phyloP scores from a whole-genome alignment of 148 eudicot species.

The Nepenthes gracilis region DNA sequence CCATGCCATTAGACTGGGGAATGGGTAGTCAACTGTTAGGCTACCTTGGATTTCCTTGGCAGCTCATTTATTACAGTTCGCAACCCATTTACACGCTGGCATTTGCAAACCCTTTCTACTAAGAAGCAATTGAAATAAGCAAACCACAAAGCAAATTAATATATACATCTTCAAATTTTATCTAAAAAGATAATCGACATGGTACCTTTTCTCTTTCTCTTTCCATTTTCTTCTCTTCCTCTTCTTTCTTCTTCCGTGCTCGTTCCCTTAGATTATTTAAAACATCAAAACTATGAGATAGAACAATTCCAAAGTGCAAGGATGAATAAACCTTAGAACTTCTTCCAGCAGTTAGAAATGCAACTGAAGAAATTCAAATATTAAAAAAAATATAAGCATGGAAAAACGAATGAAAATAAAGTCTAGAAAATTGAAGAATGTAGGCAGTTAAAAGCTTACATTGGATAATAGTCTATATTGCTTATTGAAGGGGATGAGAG shows the following conservation, averaged over 20 bases:
- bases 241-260: slow-evolving; percentile 99
- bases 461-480: not conserved
- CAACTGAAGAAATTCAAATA: not conserved
- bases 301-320: not conserved
- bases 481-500: not conserved
- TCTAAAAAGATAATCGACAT: not conserved
- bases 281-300: not conserved
- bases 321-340: not conserved
- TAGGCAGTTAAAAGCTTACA: not conserved
- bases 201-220: slow-evolving; percentile 93
- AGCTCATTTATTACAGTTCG: not conserved
- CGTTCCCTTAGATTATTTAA: slow-evolving; percentile 43
- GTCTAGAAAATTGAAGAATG: not conserved
- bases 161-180: too few species aligned
- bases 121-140: too few species aligned
- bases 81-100: not conserved
- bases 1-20: too few species aligned
- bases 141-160: too few species aligned
- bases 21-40: too few species aligned
- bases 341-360: not conserved
- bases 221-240: slow-evolving; percentile 85
- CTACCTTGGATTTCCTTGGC: too few species aligned
- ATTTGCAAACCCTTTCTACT: too few species aligned
- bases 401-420: too few species aligned
- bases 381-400: too few species aligned